Evolutionary conservation across 169 alveolate species (phyloP), one percentile per base, ranked within the genome.

Genomic region (Plasmodium coatneyi): DNA sequence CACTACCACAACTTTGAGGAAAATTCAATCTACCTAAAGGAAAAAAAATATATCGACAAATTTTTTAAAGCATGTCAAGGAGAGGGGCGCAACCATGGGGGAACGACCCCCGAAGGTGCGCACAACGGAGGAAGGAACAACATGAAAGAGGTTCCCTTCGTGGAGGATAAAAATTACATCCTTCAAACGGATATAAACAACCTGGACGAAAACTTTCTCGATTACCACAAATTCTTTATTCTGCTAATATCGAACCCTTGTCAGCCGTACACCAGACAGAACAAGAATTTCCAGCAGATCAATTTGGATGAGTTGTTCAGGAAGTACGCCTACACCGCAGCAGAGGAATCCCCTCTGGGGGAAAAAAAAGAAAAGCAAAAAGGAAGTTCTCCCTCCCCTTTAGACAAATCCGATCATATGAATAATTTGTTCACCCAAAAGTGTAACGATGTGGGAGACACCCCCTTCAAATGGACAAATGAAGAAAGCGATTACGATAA

Each of bases 161-260:
- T 60, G 30, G 7, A 32, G 3, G 30, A 78, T 41, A 78, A 54
- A 41, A 79, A 87, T 56, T 89, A 89, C 34, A 89, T 89, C 46
- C 34, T 89, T 28, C 94, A 89, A 89, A 89, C 94, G 22, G 94
- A 89, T 79, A 89, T 89, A 89, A 89, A 89, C 71, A 89, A 89
- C 54, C 46, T 89, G 22, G 82, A 43, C 71, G 43, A 12, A 0
- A 79, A 79, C 2, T 89, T 89, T 89, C 82, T 89, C 19, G 90
- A 89, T 7, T 30, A 36, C 34, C 82, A 66, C 41, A 80, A 89
- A 19, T 80, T 89, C 30, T 28, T 54, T 30, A 54, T 89, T 36
- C 72, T 89, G 52, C 52, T 89, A 14, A 89, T 89, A 43, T 89
- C 94, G 5, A 78, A 89, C 43, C 94, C 94, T 0, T 89, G 94